Conservation (phyloP, 129 eudicot genomes). For the Ambrosia artemisiifolia region DNA sequence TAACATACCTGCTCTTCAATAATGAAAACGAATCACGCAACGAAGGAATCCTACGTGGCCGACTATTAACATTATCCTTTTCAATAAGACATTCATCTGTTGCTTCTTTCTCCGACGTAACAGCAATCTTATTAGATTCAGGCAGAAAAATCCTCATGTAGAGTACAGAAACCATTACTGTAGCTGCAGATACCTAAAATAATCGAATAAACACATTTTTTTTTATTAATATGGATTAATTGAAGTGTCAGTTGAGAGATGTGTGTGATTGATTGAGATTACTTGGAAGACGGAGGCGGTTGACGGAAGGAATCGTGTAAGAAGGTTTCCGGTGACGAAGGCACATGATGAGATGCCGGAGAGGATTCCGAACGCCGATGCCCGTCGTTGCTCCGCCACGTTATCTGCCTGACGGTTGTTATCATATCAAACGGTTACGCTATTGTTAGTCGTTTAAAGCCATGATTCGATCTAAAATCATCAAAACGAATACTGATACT, state of each 20-base stretch:
- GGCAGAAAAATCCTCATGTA: constrained; percentile 81
- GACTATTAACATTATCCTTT: constrained; percentile 32
- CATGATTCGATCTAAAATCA: too few relatives aligned
- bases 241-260: neutral
- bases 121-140: constrained; percentile 43
- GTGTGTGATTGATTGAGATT: neutral
- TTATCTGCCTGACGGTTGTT: constrained; percentile 55
- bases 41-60: constrained; percentile 45
- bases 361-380: constrained; percentile 60
- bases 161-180: constrained; percentile 46
- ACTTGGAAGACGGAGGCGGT: constrained; percentile 64
- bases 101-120: constrained; percentile 21
- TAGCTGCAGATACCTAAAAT: constrained; percentile 62
- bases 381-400: constrained; percentile 52
- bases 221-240: neutral
- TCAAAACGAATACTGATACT: too few relatives aligned
- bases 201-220: neutral
- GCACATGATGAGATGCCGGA: constrained; percentile 71
- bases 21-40: constrained; percentile 49
- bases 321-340: constrained; percentile 60
- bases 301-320: constrained; percentile 67
- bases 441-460: too few relatives aligned
- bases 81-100: constrained; percentile 39
- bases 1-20: constrained; percentile 55
- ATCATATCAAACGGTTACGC: neutral